A percentile compares a stretch with the other conserved stretches of the same genome.
Evolutionary conservation across 2,329 filamentous ascomycete genomes (phyloP).

Genomic region (Beauveria sp.): DNA sequence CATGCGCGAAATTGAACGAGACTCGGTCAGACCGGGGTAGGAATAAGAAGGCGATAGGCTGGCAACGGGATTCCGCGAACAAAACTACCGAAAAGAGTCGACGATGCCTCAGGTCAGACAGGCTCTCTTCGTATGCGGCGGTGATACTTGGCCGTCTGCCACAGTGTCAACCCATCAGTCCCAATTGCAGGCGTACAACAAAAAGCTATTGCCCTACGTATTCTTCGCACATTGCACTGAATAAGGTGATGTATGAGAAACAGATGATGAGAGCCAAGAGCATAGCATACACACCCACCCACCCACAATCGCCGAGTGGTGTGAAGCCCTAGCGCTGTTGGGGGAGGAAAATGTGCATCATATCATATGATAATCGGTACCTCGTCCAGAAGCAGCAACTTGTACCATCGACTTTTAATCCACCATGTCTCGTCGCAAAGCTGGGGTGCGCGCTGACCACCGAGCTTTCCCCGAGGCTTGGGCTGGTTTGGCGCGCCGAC

Average conservation of each 20-base stretch:
- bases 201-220: no score
- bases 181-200: no score
- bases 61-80: not conserved
- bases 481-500: not conserved
- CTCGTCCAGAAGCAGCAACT: not conserved
- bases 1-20: not conserved
- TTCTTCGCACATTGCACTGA: no score
- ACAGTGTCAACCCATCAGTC: no score
- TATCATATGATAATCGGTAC: not conserved
- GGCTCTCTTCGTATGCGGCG: no score
- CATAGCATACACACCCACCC: not conserved
- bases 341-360: not conserved
- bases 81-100: not conserved
- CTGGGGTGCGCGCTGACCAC: not conserved
- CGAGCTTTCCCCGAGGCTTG: conserved; percentile 9
- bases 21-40: not conserved
- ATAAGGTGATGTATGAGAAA: not conserved
- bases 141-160: no score
- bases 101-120: not conserved
- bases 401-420: not conserved
- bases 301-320: not conserved
- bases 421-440: not conserved
- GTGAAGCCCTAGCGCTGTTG: not conserved
- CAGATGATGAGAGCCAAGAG: not conserved
- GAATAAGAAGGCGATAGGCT: not conserved